Evolutionary conservation across 495 filamentous ascomycete species (phyloP).

Genomic region (Hypoxylon perforatum): DNA sequence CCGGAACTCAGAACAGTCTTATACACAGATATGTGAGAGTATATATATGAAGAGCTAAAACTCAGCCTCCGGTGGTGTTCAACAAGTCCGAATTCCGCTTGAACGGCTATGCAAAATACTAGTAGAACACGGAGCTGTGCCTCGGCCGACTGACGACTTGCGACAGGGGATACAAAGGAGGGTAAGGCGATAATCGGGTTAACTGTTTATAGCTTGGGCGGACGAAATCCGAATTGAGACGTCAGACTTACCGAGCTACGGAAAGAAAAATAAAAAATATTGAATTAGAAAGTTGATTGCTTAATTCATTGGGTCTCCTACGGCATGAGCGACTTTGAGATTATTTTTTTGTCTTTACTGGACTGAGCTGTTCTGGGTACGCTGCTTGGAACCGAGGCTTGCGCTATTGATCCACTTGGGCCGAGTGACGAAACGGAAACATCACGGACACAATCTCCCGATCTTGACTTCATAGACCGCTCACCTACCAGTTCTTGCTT

Average conservation of each 20-base stretch:
- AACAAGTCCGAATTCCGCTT: conserved; percentile 26
- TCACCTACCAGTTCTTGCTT: not conserved
- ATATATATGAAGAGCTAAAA: conserved; percentile 1
- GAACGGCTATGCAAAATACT: not conserved
- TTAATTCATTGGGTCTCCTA: not conserved
- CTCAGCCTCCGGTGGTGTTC: conserved; percentile 6
- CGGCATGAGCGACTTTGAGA: conserved; percentile 13
- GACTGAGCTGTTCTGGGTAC: not conserved
- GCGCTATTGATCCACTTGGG: conserved; percentile 26
- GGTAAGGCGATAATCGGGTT: conserved; percentile 12
- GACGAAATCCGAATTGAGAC: not conserved
- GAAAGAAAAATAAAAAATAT: not conserved
- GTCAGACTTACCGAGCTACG: not conserved
- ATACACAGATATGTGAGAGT: not conserved
- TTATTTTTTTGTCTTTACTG: not conserved
- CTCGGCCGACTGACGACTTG: conserved; percentile 2
- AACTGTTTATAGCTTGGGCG: conserved; percentile 3
- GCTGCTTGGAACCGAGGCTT: conserved; percentile 20
- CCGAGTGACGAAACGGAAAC: conserved; percentile 25
- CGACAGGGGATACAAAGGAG: not conserved
- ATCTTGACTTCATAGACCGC: conserved; percentile 25
- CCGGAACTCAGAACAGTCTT: conserved; percentile 8
- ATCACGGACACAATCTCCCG: conserved; percentile 8
- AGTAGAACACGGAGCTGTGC: not conserved
- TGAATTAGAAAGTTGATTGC: not conserved